phyloP scores from a whole-genome alignment of 768 basidiomycete genomes.

The Hemileccinum impolitum region DNA sequence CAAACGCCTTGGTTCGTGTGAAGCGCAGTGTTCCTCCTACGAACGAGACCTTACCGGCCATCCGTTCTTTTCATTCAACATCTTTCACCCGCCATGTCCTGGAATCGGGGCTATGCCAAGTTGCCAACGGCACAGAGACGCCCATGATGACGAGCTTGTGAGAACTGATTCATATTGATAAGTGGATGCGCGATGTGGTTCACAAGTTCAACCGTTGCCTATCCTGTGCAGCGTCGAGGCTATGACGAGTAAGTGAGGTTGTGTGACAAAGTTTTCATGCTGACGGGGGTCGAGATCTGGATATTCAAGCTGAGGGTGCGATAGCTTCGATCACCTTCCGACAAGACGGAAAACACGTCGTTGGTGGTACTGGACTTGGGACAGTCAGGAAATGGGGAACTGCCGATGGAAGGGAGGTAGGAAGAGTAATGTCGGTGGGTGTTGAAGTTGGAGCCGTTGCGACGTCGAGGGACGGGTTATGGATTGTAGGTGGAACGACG shows the following conservation, averaged over 20 bases:
- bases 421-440: background rate
- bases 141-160: background rate
- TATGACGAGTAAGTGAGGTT: conserved; percentile 1
- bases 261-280: background rate
- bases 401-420: conserved; percentile 1
- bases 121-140: background rate
- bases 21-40: no score
- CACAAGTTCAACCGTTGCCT: background rate
- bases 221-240: background rate
- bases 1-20: no score
- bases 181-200: background rate
- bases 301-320: conserved; percentile 4
- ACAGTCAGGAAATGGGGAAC: conserved; percentile 2
- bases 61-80: no score
- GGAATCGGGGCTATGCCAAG: no score
- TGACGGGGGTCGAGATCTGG: background rate
- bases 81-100: no score
- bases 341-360: conserved; percentile 1
- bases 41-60: no score
- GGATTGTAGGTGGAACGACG: conserved; percentile 6
- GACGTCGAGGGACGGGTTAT: conserved; percentile 2
- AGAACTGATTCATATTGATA: background rate
- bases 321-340: conserved; percentile 2
- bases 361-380: conserved; percentile 5
- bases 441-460: conserved; percentile 1